Evolutionary conservation across 352 stramenopile genomes (phyloP), one percentile per base, ranked within the genome.

Genomic region (Pythium sp.): DNA sequence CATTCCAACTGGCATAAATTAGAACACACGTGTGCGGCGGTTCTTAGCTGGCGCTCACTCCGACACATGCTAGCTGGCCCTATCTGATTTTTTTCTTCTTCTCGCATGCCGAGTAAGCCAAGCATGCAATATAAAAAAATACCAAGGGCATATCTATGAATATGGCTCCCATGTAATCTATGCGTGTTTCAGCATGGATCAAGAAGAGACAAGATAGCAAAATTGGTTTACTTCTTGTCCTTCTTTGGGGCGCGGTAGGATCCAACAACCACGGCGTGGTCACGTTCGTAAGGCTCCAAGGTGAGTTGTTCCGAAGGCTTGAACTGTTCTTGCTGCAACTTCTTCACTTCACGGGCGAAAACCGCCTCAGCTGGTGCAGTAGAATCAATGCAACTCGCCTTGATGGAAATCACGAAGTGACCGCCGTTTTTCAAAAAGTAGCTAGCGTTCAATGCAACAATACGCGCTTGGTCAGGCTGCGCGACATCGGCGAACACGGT

Each of bases 381-480:
- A 32, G 95, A 99, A 88, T 99, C 98, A 78, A 99, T 99, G 84
- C 98, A 99, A 79, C 86, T 98, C 61, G 98, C 98, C 89, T 99
- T 99, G 88, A 99, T 99, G 54, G 97, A 99, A 78, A 99, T 99
- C 12, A 99, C 96, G 61, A 98, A 98, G 89, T 99, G 97, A 68
- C 98, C 98, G 68, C 97, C 97, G 84, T 99, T 99, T 84, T 99
- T 99, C 58, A 99, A 84, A 83, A 99, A 99, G 86, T 99, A 98
- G 77, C 98, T 97, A 15, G 97, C 90, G 83, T 99, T 99, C 53
- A 99, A 77, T 8, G 95, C 97, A 47, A 99, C 98, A 70, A 99
- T 99, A 92, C 98, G 97, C 12, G 97, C 97, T 74, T 99, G 98
- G 86, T 99, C 98, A 11, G 98, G 98, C 81, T 99, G 98, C 18